Conservation (phyloP, 257 asterid genomes). For the Voacanga thouarsii region DNA sequence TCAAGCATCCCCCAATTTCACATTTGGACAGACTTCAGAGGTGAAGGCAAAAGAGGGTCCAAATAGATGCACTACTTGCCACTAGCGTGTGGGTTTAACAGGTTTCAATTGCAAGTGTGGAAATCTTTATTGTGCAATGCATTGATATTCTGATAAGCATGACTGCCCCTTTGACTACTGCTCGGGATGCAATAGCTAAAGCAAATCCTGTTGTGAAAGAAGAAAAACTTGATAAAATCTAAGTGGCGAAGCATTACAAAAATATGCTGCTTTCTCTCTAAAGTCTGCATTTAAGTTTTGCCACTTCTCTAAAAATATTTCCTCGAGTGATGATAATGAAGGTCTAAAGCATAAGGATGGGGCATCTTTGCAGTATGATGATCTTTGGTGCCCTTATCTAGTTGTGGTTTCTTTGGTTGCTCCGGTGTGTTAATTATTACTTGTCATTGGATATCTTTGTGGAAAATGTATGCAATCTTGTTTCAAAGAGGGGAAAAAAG, state of each 20-base stretch:
- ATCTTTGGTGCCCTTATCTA: constrained; percentile 17
- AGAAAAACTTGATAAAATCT: constrained; percentile 36
- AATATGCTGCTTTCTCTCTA: constrained; percentile 22
- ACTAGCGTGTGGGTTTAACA: constrained; percentile 30
- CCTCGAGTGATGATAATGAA: constrained; percentile 2
- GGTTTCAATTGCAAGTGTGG: constrained; percentile 33
- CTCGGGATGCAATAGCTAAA: constrained; percentile 31
- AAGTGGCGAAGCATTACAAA: constrained; percentile 5
- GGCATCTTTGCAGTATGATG: constrained; percentile 15
- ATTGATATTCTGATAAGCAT: constrained; percentile 35
- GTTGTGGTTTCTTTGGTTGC: constrained; percentile 18
- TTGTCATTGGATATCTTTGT: constrained; percentile 19
- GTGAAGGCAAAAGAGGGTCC: constrained; percentile 27
- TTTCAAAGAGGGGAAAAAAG: not conserved
- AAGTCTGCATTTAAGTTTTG: constrained; percentile 15
- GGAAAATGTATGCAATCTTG: constrained; percentile 2
- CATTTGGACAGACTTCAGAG: constrained; percentile 18
- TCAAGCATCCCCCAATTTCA: constrained; percentile 6
- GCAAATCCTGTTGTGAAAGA: constrained; percentile 38
- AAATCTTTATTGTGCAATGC: constrained; percentile 25
- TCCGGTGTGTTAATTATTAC: constrained; percentile 14
- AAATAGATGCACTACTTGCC: constrained; percentile 25
- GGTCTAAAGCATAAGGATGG: constrained; percentile 10
- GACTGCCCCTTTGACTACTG: constrained; percentile 31
- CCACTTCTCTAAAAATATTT: constrained; percentile 17